Conservation (phyloP, 352 stramenopile genomes). For the Pythium monospermum region DNA sequence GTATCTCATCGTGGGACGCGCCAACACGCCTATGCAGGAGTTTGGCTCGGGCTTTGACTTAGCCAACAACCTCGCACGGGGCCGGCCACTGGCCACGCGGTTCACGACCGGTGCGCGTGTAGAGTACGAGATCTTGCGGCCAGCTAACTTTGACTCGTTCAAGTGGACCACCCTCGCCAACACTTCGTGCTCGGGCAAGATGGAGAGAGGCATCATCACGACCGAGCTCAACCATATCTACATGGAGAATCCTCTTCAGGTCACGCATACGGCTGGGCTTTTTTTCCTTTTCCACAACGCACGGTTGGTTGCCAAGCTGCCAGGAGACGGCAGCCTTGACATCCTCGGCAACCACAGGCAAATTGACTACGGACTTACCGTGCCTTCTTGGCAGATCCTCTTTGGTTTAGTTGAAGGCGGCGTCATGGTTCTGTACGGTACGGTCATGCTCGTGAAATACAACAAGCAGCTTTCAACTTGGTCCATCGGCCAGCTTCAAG, state of each 20-base stretch:
- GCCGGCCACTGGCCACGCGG: slow-evolving; percentile 2
- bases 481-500: slow-evolving; percentile 1
- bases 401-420: not conserved
- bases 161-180: not conserved
- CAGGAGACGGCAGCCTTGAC: not conserved
- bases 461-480: not conserved
- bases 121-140: slow-evolving; percentile 5
- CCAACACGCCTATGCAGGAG: slow-evolving; percentile 2
- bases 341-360: not conserved
- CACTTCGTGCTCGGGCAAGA: slow-evolving; percentile 1
- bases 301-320: not conserved
- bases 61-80: not conserved
- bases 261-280: slow-evolving; percentile 7
- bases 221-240: slow-evolving; percentile 7
- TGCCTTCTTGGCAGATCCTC: not conserved
- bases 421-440: not conserved
- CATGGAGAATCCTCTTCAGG: slow-evolving; percentile 6
- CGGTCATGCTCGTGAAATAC: not conserved
- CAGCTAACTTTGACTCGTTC: slow-evolving; percentile 5
- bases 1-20: not conserved
- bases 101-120: slow-evolving; percentile 4
- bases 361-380: not conserved
- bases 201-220: slow-evolving; percentile 5
- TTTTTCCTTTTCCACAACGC: slow-evolving; percentile 15
- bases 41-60: slow-evolving; percentile 7